These are phyloP conservation scores for Pseudocercospora macadamiae DNA, from an alignment of 2,329 filamentous ascomycete genomes.

Conservation along the genomic window DNA sequence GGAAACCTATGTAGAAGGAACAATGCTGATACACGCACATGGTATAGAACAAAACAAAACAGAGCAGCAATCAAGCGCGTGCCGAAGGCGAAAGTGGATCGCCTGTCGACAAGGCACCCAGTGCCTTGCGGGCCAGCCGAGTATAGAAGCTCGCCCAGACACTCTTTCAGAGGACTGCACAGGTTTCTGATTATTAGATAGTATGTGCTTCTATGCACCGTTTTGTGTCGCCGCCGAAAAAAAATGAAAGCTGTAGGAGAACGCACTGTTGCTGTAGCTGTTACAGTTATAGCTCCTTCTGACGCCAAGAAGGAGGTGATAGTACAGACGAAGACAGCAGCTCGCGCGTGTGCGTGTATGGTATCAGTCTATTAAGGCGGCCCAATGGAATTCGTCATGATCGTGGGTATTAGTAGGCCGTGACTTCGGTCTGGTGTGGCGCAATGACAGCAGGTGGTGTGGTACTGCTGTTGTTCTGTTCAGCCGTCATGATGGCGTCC, in stretches of 20 bases:
- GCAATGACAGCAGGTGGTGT: slow-evolving; percentile 27
- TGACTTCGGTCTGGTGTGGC: slow-evolving; percentile 36
- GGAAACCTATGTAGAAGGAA: slow-evolving; percentile 4
- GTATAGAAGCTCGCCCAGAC: not conserved
- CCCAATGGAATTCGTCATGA: slow-evolving; percentile 24
- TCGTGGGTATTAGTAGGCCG: slow-evolving; percentile 36
- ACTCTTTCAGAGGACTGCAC: not conserved
- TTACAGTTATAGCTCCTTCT: slow-evolving; percentile 5
- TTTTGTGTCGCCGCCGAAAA: slow-evolving; percentile 5
- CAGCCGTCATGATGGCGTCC: slow-evolving; percentile 65
- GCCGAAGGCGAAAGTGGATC: not conserved
- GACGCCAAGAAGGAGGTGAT: slow-evolving; percentile 15
- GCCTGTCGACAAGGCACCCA: slow-evolving; percentile 5
- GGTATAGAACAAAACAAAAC: slow-evolving; percentile 28
- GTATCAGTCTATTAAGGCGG: slow-evolving; percentile 22
- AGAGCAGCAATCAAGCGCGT: slow-evolving; percentile 5
- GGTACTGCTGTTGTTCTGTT: slow-evolving; percentile 27
- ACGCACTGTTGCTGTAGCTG: slow-evolving; percentile 14
- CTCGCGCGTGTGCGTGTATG: slow-evolving; percentile 23
- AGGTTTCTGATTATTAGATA: not conserved
- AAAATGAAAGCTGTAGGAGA: slow-evolving; percentile 13
- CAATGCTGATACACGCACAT: slow-evolving; percentile 32
- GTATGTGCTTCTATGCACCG: not conserved
- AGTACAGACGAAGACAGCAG: slow-evolving; percentile 14
- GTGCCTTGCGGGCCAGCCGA: slow-evolving; percentile 20